phyloP scores from a whole-genome alignment of 192 early-diverging fungal genomes.

The Paraglomus occultum region DNA sequence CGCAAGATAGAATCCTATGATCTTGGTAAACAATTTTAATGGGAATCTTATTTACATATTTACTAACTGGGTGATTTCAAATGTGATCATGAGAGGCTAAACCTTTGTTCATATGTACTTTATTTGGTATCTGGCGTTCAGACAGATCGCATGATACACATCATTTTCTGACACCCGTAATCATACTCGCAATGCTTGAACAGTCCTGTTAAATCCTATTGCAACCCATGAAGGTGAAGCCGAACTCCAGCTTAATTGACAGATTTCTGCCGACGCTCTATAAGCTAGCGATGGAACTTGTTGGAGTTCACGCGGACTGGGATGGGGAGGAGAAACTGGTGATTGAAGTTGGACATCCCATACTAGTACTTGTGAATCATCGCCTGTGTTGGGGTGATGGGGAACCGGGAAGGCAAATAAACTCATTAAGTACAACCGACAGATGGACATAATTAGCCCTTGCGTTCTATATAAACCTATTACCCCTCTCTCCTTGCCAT shows the following conservation, averaged over 20 bases:
- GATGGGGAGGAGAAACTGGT: conserved; percentile 28
- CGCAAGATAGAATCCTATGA: too few species aligned
- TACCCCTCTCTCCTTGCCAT: background rate
- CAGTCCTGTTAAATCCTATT: conserved; percentile 77
- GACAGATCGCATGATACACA: background rate
- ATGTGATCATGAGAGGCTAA: too few species aligned
- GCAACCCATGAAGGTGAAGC: conserved; percentile 83
- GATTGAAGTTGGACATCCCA: conserved; percentile 72
- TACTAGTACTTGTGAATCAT: conserved; percentile 86
- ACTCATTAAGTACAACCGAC: background rate
- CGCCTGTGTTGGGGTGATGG: conserved; percentile 51
- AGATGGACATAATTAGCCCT: background rate
- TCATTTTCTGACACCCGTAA: background rate
- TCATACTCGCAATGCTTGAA: conserved; percentile 83
- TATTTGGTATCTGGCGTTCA: too few species aligned
- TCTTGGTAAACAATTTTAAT: too few species aligned
- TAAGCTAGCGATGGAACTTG: conserved; percentile 74
- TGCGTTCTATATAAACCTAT: background rate
- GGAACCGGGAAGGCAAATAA: conserved; percentile 5
- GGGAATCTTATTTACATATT: too few species aligned
- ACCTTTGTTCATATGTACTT: too few species aligned
- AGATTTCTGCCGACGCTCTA: conserved; percentile 72
- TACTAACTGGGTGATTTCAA: too few species aligned
- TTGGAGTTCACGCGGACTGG: conserved; percentile 17
- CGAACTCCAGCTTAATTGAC: conserved; percentile 81